Conservation (phyloP, 192 early-diverging fungal species). For the Gamsiella multidivaricata region DNA sequence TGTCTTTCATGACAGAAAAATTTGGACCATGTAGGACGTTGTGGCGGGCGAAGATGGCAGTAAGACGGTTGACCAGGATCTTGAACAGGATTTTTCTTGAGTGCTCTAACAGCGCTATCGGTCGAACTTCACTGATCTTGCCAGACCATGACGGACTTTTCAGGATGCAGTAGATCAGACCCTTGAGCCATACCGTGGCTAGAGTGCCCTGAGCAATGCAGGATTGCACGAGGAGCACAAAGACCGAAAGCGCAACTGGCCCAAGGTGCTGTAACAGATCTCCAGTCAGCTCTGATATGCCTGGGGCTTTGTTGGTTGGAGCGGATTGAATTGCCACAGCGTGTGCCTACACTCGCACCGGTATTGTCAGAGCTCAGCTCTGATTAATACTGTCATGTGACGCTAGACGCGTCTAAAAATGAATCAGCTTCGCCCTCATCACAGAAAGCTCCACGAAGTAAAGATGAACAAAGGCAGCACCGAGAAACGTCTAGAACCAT, state of each 20-base stretch:
- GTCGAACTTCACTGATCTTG: slow-evolving; percentile 15
- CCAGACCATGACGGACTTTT: slow-evolving; percentile 13
- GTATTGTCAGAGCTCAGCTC: background rate
- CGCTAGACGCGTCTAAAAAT: too few species aligned
- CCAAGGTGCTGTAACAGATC: slow-evolving; percentile 12
- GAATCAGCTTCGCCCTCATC: too few species aligned
- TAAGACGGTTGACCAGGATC: background rate
- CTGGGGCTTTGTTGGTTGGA: background rate
- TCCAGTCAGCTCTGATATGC: background rate
- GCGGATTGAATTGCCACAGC: background rate
- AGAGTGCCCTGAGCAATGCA: background rate
- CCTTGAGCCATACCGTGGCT: background rate
- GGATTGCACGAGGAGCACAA: slow-evolving; percentile 9
- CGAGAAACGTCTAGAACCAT: too few species aligned
- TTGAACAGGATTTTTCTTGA: slow-evolving; percentile 23
- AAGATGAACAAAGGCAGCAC: too few species aligned
- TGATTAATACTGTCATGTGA: background rate
- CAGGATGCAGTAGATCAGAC: slow-evolving; percentile 18
- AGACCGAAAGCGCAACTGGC: background rate
- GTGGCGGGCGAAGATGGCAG: background rate
- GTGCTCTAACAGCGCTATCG: slow-evolving; percentile 19
- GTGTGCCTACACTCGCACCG: background rate
- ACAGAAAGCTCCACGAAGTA: too few species aligned
- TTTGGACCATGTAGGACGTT: slow-evolving; percentile 7
- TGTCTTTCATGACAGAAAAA: slow-evolving; percentile 24